Base-by-base conservation (phyloP, 2,329 filamentous ascomycete species). In the Cordyceps militaris region DNA sequence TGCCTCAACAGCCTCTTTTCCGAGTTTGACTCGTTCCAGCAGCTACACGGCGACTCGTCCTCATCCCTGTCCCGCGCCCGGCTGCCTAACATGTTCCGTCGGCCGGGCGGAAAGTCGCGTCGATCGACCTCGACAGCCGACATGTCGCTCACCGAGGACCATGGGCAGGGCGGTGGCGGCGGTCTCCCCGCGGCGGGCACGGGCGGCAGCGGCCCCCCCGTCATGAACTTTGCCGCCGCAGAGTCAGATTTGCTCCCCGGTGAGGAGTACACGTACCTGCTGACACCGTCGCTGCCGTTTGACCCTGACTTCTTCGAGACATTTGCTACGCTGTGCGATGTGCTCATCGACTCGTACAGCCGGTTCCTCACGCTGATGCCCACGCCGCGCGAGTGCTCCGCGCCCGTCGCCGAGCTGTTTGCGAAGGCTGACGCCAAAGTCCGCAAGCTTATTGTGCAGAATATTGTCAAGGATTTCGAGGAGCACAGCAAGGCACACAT, bases 301-400 rank as follows among this genome's bases (percentile, higher is more conserved):
- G 92, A 97, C 63, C 94, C 94, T 0, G 94, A 99, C 72, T 99
- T 96, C 67, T 94, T 93, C 71, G 91, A 95, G 74, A 97, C 92
- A 0, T 97, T 97, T 74, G 88, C 91, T 14, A 97, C 94, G 13
- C 79, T 99, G 7, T 97, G 94, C 74, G 94, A 99, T 69, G 90
- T 96, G 3, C 76, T 99, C 61, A 95, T 97, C 65, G 94, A 97
- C 70, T 90, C 86, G 67, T 99, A 99, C 73, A 85, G 85, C 36
- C 84, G 86, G 56, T 83, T 99, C 28, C 76, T 95, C 65, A 79
- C 78, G 44, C 77, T 99, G 59, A 77, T 97, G 23, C 80, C 85
- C n/a, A 84, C 84, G 3, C 87, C 92, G 1, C 82, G 87, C 26
- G 81, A 88, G 51, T 94, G 89, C 67, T 83, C 79, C 4, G 80